These are phyloP conservation scores for Kuraishia piskuri DNA, from an alignment of 805 yeast genomes.

Conservation along the genomic window DNA sequence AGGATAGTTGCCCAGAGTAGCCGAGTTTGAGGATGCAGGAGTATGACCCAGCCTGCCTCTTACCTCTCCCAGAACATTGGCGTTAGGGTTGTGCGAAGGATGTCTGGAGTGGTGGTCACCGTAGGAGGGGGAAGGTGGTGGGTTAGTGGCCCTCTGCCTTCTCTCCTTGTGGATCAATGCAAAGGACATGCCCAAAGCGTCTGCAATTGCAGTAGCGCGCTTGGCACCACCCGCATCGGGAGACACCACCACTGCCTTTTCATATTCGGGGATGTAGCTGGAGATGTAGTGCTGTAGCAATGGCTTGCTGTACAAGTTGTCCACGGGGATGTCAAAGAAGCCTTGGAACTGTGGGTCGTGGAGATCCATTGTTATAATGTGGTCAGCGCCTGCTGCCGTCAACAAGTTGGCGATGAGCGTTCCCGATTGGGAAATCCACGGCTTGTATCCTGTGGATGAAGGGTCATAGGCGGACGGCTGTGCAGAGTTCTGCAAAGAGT, in stretches of 20 bases:
- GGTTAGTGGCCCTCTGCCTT: slow-evolving; percentile 35
- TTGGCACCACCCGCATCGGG: slow-evolving; percentile 99
- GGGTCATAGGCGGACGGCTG: slow-evolving; percentile 9
- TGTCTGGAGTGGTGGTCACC: not conserved
- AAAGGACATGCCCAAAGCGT: slow-evolving; percentile 76
- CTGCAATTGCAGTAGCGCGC: slow-evolving; percentile 92
- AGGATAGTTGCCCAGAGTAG: slow-evolving; percentile 6
- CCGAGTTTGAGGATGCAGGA: not conserved
- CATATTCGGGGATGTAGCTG: slow-evolving; percentile 67
- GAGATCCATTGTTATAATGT: slow-evolving; percentile 93
- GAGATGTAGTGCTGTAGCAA: slow-evolving; percentile 77
- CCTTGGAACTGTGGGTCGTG: slow-evolving; percentile 99
- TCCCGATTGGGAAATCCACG: slow-evolving; percentile 96
- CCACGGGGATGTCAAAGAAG: slow-evolving; percentile 93
- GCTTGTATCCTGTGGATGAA: slow-evolving; percentile 64
- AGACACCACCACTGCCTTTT: slow-evolving; percentile 83
- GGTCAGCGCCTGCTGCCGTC: slow-evolving; percentile 92
- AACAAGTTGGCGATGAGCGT: slow-evolving; percentile 82
- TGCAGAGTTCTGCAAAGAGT: slow-evolving; percentile 24
- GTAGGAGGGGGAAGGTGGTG: slow-evolving; percentile 11
- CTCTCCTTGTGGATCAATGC: slow-evolving; percentile 95
- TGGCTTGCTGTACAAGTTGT: slow-evolving; percentile 85
- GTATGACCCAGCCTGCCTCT: not conserved
- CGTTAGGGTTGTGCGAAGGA: not conserved
- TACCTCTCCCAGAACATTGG: not conserved